Base-by-base conservation (phyloP, 192 early-diverging fungal species). In the Phlyctochytrium bullatum region DNA sequence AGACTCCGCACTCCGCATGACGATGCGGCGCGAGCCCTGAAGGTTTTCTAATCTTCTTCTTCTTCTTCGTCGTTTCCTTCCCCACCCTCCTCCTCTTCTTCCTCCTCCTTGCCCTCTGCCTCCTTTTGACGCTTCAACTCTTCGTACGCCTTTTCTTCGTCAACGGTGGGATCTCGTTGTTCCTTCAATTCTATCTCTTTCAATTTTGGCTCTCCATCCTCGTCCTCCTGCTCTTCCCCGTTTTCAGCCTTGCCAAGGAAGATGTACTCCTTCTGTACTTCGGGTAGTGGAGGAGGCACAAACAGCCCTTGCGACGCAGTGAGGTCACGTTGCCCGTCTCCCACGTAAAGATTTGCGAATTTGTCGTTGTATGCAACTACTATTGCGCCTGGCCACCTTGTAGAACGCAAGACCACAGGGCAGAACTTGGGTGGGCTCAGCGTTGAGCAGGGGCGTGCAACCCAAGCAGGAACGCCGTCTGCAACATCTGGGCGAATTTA, bases 261-360 rank as follows among this genome's bases (percentile, higher is more conserved):
- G 20, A 62, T 74, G 61, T 80, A 87, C 69, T 87, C 85, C 30
- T 72, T 77, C 36, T 74, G 69, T 34, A 86, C 51, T 29, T 74
- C 75, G 1, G 75, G 68, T 31, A 87, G 60, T 51, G 62, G 35
- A 2, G 79, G 81, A 12, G 81, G 74, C 1, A 84, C 59, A 61
- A 76, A 73, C 3, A 74, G 34, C 16, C 66, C 66, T 28, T 59
- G 31, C 17, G 29, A 25, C 54, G 60, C 29, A 6, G 54, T 6
- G 12, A 10, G 12, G 32, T 78, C 75, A 27, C 85, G 83, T 24
- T 77, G 73, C 1, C 85, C 85, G 59, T 87, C 84, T 10, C 85
- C 85, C n/a, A 87, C 72, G 64, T 87, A 87, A 47, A 87, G 64
- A 64, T 81, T 84, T 6, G 84, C 76, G 68, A 87, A 87, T 61